phyloP scores from a whole-genome alignment of 148 eudicot genomes.

The Suaeda aralocaspica region DNA sequence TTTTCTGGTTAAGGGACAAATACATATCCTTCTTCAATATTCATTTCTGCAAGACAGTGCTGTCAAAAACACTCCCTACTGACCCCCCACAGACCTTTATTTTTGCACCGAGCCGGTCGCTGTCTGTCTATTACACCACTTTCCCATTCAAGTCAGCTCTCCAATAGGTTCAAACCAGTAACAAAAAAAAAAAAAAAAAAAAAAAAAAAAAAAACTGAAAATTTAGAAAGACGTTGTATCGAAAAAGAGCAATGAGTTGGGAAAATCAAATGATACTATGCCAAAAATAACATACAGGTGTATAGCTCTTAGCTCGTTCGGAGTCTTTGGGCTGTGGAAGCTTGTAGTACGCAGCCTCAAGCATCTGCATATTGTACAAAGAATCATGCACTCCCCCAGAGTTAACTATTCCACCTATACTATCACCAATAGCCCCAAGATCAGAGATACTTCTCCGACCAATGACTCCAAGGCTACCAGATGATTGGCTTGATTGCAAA shows the following conservation, averaged over 20 bases:
- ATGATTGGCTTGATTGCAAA: slow-evolving; percentile 64
- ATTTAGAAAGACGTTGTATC: slow-evolving; percentile 5
- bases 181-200: too few relatives aligned
- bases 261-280: slow-evolving; percentile 11
- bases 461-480: slow-evolving; percentile 82
- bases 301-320: slow-evolving; percentile 81
- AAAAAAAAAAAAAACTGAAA: too few relatives aligned
- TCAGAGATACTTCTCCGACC: slow-evolving; percentile 92
- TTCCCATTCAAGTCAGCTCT: too few relatives aligned
- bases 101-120: too few relatives aligned
- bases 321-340: slow-evolving; percentile 95
- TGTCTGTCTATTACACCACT: too few relatives aligned
- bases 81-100: too few relatives aligned
- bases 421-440: slow-evolving; percentile 91
- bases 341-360: slow-evolving; percentile 76
- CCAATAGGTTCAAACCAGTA: too few relatives aligned
- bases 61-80: too few relatives aligned
- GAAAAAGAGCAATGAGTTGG: slow-evolving; percentile 10
- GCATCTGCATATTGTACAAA: slow-evolving; percentile 72
- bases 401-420: slow-evolving; percentile 56
- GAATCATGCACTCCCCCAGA: slow-evolving; percentile 71
- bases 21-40: too few relatives aligned
- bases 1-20: too few relatives aligned
- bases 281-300: slow-evolving; percentile 53
- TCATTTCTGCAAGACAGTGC: too few relatives aligned